Base-by-base conservation (phyloP, 2,329 filamentous ascomycete genomes). In the Alternaria burnsii region DNA sequence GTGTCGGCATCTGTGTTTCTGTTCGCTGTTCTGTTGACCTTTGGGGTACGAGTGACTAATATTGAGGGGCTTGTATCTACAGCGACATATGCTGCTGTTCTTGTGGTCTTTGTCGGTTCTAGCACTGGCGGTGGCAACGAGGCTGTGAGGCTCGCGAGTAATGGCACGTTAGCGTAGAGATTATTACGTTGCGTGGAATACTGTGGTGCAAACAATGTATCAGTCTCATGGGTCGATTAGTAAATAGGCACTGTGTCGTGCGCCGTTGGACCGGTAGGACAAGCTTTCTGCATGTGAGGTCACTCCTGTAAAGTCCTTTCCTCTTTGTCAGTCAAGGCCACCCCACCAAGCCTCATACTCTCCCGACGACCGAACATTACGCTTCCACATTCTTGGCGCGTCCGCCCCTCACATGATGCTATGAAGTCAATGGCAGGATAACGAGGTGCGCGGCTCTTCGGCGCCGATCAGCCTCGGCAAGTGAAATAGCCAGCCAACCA, bases 381-480 rank as follows among this genome's bases (percentile, higher is more conserved):
- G 2, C 14, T 9, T n/a, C 16, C 5, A 38, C 14, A n/a, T 4
- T 5, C 18, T 22, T 12, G 18, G 38, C 38, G 14, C 18, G 10
- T 41, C 18, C 12, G 4, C 11, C 18, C 18, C 5, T 41, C 38
- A 41, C 38, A 41, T 41, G 38, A 41, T 22, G 38, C 12, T 18
- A 10, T 3, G 20, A 22, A 12, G 18, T 9, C 9, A 10, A 10
- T 5, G 38, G 38, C n/a, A 22, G 10, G n/a, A 41, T 12, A n/a
- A 26, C 28, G 43, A 42, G 38, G 52, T 51, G 47, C 52, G 54
- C 61, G 50, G 40, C 36, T 58, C 50, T 58, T 55, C 58, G 57
- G 60, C 51, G 57, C 52, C 57, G 58, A 65, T 59, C 65, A 63
- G 67, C 69, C 69, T 71, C 69, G 69, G 69, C 63, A 63, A 54